Base-by-base conservation (phyloP, 306 rosid species). In the Lathyrus aphaca region DNA sequence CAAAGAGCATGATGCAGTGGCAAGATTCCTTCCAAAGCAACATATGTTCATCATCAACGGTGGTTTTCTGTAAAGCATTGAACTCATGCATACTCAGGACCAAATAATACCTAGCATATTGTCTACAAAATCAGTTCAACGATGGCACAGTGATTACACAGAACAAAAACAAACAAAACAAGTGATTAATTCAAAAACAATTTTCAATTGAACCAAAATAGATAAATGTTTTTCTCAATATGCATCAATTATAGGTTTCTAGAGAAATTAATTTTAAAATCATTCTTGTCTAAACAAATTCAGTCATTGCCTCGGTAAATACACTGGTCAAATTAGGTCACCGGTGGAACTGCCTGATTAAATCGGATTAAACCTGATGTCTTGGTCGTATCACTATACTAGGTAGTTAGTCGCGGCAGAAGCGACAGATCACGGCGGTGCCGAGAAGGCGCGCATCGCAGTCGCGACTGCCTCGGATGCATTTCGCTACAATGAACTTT, bases 11-110 rank as follows among this genome's bases (percentile, higher is more conserved):
- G 90, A 68, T 68, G 88, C 81, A 46, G 87, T 40, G 76, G 45
- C 74, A 9, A 88, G 68, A 72, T 64, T 82, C 85, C 90, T 82
- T 23, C 77, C 83, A 71, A 88, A 80, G 82, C 81, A 79, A 77
- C 29, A 80, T 54, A 73, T 23, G 67, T 82, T 90, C 96, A 77
- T 85, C 55, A 49, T 68, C 5, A 66, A 15, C 50, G 4, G 71
- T 13, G 63, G 72, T 65, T 77, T 82, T 35, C 27, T 75, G 49
- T 27, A 56, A 23, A 30, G 71, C 73, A 80, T 39, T 14, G 70
- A 50, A 18, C 54, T 39, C 91, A 87, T 84, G 74, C 78, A 64
- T 46, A 40, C 64, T 77, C 54, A 7, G 50, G 42, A 64, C 32
- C 61, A 45, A 45, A 59, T 79, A 77, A 69, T 57, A 63, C 27